Percentiles rank a stretch among this genome's conserved stretches.
phyloP scores from a whole-genome alignment of 208 protist genomes.

The Trypanosoma brucei region DNA sequence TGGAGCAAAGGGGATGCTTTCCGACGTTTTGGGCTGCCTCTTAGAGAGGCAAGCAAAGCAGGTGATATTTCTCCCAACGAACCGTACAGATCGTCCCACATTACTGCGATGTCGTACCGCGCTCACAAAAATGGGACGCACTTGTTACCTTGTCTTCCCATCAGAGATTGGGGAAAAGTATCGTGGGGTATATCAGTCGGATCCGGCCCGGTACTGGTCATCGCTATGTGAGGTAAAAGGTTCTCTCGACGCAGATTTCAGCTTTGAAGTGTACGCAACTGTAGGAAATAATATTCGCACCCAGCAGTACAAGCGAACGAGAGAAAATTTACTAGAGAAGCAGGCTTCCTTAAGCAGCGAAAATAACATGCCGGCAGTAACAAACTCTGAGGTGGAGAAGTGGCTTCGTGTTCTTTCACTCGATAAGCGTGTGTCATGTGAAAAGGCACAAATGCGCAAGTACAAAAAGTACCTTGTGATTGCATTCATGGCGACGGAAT shows the following conservation, averaged over 20 bases:
- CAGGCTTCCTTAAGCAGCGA: neutral
- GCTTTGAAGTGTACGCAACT: slow-evolving; percentile 43
- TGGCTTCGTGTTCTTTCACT: slow-evolving; percentile 47
- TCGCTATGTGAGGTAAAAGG: slow-evolving; percentile 42
- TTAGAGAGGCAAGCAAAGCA: slow-evolving; percentile 43
- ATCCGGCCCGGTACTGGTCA: slow-evolving; percentile 63
- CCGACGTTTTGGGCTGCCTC: slow-evolving; percentile 71
- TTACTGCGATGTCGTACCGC: slow-evolving; percentile 77
- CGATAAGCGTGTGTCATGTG: slow-evolving; percentile 33
- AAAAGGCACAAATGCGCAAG: slow-evolving; percentile 43
- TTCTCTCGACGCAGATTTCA: slow-evolving; percentile 57
- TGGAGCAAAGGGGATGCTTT: slow-evolving; percentile 77
- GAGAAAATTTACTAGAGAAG: neutral
- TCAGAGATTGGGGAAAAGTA: slow-evolving; percentile 61
- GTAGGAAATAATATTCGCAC: slow-evolving; percentile 51
- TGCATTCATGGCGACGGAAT: slow-evolving; percentile 60
- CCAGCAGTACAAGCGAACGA: slow-evolving; percentile 35
- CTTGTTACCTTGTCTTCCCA: slow-evolving; percentile 63
- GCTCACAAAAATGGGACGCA: slow-evolving; percentile 45
- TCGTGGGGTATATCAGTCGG: slow-evolving; percentile 62
- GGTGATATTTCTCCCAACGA: slow-evolving; percentile 83
- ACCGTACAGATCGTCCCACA: slow-evolving; percentile 71
- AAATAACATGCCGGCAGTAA: neutral
- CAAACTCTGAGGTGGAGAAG: slow-evolving; percentile 29
- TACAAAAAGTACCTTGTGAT: slow-evolving; percentile 65